Conservation (phyloP, 768 basidiomycete genomes). For the Aureoboletus auriporus region DNA sequence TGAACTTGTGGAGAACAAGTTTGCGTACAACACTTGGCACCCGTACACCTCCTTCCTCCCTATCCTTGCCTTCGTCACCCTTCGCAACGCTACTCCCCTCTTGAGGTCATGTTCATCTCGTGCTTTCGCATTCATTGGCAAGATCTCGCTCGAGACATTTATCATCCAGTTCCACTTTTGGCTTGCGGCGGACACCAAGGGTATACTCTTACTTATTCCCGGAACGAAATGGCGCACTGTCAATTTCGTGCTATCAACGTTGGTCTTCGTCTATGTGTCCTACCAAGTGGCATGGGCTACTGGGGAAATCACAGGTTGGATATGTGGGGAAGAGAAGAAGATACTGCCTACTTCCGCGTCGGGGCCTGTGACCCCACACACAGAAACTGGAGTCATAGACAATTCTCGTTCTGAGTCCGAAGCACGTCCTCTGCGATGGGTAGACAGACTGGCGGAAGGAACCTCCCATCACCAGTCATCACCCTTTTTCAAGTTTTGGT, state of each 20-base stretch:
- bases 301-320: conserved; percentile 58
- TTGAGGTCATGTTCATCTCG: conserved; percentile 68
- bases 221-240: conserved; percentile 68
- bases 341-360: conserved; percentile 13
- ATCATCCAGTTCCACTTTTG: conserved; percentile 88
- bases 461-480: conserved; percentile 15
- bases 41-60: conserved; percentile 80
- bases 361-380: not conserved
- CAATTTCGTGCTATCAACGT: conserved; percentile 73
- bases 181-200: conserved; percentile 82
- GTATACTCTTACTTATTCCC: conserved; percentile 74
- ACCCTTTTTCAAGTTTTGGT: conserved; percentile 28
- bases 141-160: conserved; percentile 88
- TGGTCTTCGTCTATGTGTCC: conserved; percentile 78
- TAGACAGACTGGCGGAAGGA: conserved; percentile 45
- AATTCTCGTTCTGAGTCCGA: conserved; percentile 28
- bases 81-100: conserved; percentile 72
- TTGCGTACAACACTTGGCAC: conserved; percentile 83
- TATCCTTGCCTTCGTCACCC: conserved; percentile 65
- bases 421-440: conserved; percentile 41
- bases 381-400: conserved; percentile 12
- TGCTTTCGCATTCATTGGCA: conserved; percentile 78
- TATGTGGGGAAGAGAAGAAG: conserved; percentile 40
- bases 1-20: conserved; percentile 74
- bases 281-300: conserved; percentile 76